phyloP scores from a whole-genome alignment of 192 early-diverging fungal species.

The Coemansia guatemalensis region DNA sequence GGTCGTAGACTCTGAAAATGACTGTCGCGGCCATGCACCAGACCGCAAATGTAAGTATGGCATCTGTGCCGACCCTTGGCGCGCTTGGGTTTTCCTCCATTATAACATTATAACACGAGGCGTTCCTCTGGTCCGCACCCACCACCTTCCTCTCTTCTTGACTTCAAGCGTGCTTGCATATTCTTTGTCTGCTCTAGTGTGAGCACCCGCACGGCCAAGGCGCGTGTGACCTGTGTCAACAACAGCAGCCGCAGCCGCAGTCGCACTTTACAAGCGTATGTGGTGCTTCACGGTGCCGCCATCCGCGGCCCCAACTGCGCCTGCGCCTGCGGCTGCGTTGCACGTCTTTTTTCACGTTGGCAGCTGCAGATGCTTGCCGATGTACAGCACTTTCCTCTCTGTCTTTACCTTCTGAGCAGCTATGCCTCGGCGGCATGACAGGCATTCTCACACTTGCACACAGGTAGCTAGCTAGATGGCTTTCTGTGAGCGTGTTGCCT shows the following conservation, averaged over 20 bases:
- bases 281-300: neutral
- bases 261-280: neutral
- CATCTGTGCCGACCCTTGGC: neutral
- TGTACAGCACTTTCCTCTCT: neutral
- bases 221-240: neutral
- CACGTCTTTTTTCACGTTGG: neutral
- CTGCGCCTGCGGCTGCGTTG: neutral
- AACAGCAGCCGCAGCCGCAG: neutral
- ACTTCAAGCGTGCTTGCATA: neutral
- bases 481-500: neutral
- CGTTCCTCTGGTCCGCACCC: neutral
- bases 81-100: neutral
- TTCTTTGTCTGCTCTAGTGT: neutral
- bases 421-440: neutral
- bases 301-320: neutral
- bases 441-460: neutral
- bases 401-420: neutral
- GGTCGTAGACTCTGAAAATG: constrained; percentile 12
- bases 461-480: neutral
- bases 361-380: neutral
- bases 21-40: constrained; percentile 24
- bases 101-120: neutral
- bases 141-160: neutral
- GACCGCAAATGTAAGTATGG: constrained; percentile 39
- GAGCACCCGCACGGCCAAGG: neutral